Conservation (phyloP, 805 yeast species). For the Clavispora santaluciae region DNA sequence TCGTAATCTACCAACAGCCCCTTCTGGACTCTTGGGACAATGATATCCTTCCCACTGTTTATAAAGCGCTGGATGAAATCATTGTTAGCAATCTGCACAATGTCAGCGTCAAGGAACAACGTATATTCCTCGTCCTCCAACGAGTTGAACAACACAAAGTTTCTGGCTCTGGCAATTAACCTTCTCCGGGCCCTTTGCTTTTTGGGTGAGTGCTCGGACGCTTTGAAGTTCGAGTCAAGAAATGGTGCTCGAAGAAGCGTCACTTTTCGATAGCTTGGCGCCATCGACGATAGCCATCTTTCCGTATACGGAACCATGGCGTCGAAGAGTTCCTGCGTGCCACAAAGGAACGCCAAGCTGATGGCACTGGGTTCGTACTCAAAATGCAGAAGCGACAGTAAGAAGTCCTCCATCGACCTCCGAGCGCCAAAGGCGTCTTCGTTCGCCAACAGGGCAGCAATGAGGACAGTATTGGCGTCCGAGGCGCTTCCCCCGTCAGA, state of each 20-base stretch:
- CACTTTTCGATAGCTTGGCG: slow-evolving; percentile 7
- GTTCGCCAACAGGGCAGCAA: slow-evolving; percentile 25
- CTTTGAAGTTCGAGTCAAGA: slow-evolving; percentile 7
- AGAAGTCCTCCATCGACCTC: slow-evolving; percentile 28
- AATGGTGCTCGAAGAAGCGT: slow-evolving; percentile 12
- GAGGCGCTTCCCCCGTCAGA: neutral
- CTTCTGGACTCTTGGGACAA: slow-evolving; percentile 32
- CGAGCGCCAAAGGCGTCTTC: slow-evolving; percentile 32
- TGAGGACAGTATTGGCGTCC: slow-evolving; percentile 7
- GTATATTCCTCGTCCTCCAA: slow-evolving; percentile 28
- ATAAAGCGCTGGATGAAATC: slow-evolving; percentile 25
- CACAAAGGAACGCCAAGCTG: slow-evolving; percentile 29
- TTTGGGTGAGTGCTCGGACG: slow-evolving; percentile 7
- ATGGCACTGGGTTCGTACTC: slow-evolving; percentile 17
- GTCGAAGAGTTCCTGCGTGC: slow-evolving; percentile 23
- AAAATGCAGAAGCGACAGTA: slow-evolving; percentile 24
- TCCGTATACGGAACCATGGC: slow-evolving; percentile 17
- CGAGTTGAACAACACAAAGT: slow-evolving; percentile 27
- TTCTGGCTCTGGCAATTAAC: slow-evolving; percentile 33
- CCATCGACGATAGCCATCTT: slow-evolving; percentile 2
- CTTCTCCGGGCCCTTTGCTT: slow-evolving; percentile 33
- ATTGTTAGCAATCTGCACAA: slow-evolving; percentile 19
- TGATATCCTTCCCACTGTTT: slow-evolving; percentile 26
- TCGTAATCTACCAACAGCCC: slow-evolving; percentile 31
- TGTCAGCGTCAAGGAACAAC: slow-evolving; percentile 35